A percentile compares a stretch with the other conserved stretches of the same genome.
phyloP scores from a whole-genome alignment of 2,329 filamentous ascomycete species.

The Aspergillus sp. region DNA sequence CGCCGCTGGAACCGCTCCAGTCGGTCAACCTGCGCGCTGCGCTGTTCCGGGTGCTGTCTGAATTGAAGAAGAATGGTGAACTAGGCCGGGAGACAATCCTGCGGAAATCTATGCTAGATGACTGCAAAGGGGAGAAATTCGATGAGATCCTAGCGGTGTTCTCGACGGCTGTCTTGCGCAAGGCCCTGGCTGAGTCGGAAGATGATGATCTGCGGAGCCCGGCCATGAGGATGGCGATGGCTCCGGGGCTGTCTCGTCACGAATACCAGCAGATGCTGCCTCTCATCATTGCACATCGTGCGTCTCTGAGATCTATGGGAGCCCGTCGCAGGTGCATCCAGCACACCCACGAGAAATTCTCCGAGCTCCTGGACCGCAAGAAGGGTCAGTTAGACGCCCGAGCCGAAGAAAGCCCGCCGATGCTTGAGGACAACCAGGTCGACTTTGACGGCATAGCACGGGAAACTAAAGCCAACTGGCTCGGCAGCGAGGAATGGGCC shows the following conservation, averaged over 20 bases:
- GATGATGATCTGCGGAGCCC: conserved; percentile 46
- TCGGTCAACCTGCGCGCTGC: conserved; percentile 86
- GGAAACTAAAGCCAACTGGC: conserved; percentile 71
- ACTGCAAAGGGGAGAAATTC: conserved; percentile 88
- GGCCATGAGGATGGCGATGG: conserved; percentile 57
- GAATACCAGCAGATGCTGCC: conserved; percentile 53
- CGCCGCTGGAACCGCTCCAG: conserved; percentile 83
- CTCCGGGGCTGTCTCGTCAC: conserved; percentile 35
- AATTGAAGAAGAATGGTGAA: conserved; percentile 82
- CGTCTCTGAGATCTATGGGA: conserved; percentile 61
- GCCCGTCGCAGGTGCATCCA: conserved; percentile 60
- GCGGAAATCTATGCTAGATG: conserved; percentile 93
- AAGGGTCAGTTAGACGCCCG: conserved; percentile 52
- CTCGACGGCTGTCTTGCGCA: conserved; percentile 78
- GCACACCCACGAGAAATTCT: conserved; percentile 62
- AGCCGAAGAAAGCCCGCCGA: conserved; percentile 26
- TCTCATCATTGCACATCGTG: conserved; percentile 72
- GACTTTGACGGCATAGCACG: conserved; percentile 37
- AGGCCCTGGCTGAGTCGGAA: conserved; percentile 52
- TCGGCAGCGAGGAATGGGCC: conserved; percentile 73
- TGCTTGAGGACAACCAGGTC: conserved; percentile 35
- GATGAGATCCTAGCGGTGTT: conserved; percentile 83
- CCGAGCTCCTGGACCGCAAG: conserved; percentile 63
- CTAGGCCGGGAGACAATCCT: conserved; percentile 77
- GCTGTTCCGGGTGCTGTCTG: conserved; percentile 76